phyloP scores from a whole-genome alignment of 2,329 filamentous ascomycete genomes.

The Aspergillus awamori region DNA sequence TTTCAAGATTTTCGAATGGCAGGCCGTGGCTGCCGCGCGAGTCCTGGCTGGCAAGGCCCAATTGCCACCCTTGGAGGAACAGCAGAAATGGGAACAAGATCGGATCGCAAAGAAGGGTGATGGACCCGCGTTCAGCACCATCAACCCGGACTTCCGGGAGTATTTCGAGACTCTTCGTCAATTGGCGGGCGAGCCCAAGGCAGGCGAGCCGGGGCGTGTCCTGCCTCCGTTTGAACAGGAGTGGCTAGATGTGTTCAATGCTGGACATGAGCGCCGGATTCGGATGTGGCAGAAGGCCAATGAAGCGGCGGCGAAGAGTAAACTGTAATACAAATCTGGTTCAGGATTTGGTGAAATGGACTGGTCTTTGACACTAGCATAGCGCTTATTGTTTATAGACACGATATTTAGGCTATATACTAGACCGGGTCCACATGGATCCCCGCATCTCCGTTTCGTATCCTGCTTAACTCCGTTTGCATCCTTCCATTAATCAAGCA shows the following conservation, averaged over 20 bases:
- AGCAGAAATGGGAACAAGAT: conserved; percentile 60
- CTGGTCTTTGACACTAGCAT: background rate
- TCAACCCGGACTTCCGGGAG: conserved; percentile 65
- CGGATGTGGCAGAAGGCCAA: conserved; percentile 62
- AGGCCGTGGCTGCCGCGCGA: conserved; percentile 64
- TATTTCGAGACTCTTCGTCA: conserved; percentile 61
- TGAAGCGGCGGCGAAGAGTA: conserved; percentile 24
- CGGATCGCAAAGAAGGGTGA: conserved; percentile 59
- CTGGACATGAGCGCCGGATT: conserved; percentile 59
- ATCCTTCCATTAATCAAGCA: background rate
- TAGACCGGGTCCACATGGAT: background rate
- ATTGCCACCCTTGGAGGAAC: conserved; percentile 55
- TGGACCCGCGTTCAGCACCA: conserved; percentile 57
- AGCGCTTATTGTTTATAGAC: background rate
- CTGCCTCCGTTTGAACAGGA: conserved; percentile 48
- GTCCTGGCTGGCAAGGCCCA: conserved; percentile 58
- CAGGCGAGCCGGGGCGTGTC: conserved; percentile 42
- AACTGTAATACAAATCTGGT: conserved; percentile 7
- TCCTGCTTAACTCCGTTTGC: background rate
- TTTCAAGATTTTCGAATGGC: conserved; percentile 71
- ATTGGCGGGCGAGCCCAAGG: conserved; percentile 48
- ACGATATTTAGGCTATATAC: background rate
- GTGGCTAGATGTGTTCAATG: conserved; percentile 53
- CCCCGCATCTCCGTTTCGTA: background rate
- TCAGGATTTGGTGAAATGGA: too few species aligned